Percentiles rank a stretch among this genome's conserved stretches.
phyloP scores from a whole-genome alignment of 140 eudicot species.

The Senecio squalidus region DNA sequence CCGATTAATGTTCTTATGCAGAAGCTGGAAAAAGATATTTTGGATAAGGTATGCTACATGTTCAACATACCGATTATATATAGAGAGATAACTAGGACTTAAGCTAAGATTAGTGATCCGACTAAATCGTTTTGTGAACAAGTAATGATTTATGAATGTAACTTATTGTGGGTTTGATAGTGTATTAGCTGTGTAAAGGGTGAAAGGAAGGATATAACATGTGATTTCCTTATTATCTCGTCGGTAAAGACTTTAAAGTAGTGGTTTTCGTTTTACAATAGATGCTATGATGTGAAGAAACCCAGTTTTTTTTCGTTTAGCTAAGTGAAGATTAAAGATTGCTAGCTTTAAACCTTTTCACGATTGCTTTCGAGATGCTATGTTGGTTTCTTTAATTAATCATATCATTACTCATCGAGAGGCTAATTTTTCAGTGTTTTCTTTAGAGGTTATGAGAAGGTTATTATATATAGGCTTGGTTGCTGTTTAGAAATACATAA shows the following conservation, averaged over 20 bases:
- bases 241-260: too few species aligned
- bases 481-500: not conserved
- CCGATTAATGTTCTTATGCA: conserved; percentile 59
- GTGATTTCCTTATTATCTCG: too few species aligned
- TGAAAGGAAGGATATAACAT: conserved; percentile 3
- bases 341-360: not conserved
- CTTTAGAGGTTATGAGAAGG: conserved; percentile 1
- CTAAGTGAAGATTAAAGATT: too few species aligned
- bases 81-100: too few species aligned
- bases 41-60: conserved; percentile 69
- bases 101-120: not conserved
- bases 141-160: not conserved
- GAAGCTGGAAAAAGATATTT: conserved; percentile 60
- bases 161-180: not conserved
- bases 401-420: not conserved
- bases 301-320: not conserved
- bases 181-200: not conserved
- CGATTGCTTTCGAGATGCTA: conserved; percentile 3
- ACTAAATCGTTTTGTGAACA: not conserved
- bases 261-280: not conserved
- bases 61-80: too few species aligned
- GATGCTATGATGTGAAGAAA: not conserved
- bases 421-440: not conserved
- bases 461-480: not conserved
- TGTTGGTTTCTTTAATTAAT: not conserved